Evolutionary conservation across 306 rosid genomes (phyloP).

Genomic region (Rosa chinensis): DNA sequence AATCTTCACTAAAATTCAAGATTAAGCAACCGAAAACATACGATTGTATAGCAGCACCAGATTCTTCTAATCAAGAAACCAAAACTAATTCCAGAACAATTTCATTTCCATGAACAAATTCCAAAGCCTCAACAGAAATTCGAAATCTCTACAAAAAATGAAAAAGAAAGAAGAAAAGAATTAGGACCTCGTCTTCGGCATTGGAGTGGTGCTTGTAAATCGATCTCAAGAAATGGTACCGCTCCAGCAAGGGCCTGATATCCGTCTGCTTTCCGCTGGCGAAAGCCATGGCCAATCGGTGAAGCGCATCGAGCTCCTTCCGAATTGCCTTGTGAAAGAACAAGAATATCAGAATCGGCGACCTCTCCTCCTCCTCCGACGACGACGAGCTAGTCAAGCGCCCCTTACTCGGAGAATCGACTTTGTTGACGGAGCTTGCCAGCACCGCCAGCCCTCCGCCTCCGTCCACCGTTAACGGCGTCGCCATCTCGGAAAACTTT

Average conservation of each 20-base stretch:
- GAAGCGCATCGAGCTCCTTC: conserved; percentile 85
- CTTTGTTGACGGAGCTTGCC: conserved; percentile 56
- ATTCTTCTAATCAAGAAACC: not conserved
- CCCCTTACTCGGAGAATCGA: conserved; percentile 52
- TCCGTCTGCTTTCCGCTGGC: conserved; percentile 77
- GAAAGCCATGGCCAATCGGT: conserved; percentile 78
- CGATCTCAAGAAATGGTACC: conserved; percentile 80
- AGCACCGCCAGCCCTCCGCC: conserved; percentile 83
- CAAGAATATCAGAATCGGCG: conserved; percentile 86
- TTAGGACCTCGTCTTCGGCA: conserved; percentile 96
- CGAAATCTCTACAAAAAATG: conserved; percentile 1
- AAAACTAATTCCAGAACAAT: conserved; percentile 4
- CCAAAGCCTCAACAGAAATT: not conserved
- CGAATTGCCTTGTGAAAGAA: conserved; percentile 91
- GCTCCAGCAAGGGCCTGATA: conserved; percentile 63
- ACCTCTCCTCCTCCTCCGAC: conserved; percentile 28
- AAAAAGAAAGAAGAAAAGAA: conserved; percentile 14
- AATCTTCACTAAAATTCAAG: not conserved
- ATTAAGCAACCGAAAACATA: not conserved
- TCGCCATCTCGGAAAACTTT: conserved; percentile 49
- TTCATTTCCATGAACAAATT: not conserved
- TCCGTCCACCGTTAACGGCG: conserved; percentile 73
- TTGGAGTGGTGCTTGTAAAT: conserved; percentile 89
- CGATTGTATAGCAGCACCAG: not conserved
- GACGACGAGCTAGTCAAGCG: conserved; percentile 39